Base-by-base conservation (phyloP, 371 early-diverging fungal genomes). In the Blastocladiella emersonii region DNA sequence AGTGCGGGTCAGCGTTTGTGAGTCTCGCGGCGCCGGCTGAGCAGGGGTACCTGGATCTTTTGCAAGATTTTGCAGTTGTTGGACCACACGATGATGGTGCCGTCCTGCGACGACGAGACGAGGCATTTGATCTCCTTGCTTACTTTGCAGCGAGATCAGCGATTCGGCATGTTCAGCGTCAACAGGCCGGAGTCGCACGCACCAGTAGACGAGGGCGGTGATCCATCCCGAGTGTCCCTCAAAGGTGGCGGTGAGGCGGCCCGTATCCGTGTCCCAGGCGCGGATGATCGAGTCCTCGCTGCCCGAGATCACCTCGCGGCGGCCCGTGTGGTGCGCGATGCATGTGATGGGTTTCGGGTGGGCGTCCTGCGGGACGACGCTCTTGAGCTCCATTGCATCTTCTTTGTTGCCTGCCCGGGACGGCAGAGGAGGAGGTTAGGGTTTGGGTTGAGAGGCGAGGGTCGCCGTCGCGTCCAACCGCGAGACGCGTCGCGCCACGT, bases 41-140 rank as follows among this genome's bases (percentile, higher is more conserved):
- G 8, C 21, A 37, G 23, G 2, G 7, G 17, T 19, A 27, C 78
- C 68, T 71, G 68, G 6, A 78, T 71, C 60, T 72, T 71, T 63
- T 78, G 79, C 37, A 76, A 30, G 13, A 66, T 44, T 62, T 74
- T 74, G 23, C 77, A 75, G 48, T 64, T 71, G 19, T 71, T 65
- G 10, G 72, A 71, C 79, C 79, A 78, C 0, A 69, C 76, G 25
- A 78, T 73, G 34, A 78, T 64, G 25, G 64, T 62, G 7, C 79
- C 79, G 63, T 78, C 79, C n/a, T 75, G 70, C 15, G 77, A 72
- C 37, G 68, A 67, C 30, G 77, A 77, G 35, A 77, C 75, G 34
- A 78, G 56, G 21, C 72, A 64, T 51, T 74, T 75, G 59, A 73
- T 49, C 63, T 78, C 77, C 62, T 73, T 74, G 69, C 76, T 25